These are phyloP conservation scores for Amoebophrya sp. DNA, from an alignment of 169 alveolate genomes.

Conservation along the genomic window DNA sequence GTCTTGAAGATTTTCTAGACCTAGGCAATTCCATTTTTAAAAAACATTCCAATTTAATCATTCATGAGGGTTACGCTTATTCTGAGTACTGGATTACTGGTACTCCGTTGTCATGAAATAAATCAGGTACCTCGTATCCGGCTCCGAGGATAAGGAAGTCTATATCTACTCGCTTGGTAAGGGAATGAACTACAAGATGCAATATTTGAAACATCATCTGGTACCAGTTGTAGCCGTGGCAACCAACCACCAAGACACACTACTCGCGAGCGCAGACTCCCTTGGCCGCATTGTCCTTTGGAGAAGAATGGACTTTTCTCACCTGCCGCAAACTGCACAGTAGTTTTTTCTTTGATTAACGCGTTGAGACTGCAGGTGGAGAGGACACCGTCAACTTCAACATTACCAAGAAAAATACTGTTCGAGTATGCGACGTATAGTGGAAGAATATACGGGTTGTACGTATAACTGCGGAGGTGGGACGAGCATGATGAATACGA, in stretches of 20 bases:
- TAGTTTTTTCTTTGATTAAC: too few species aligned
- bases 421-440: too few species aligned
- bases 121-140: conserved; percentile 49
- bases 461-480: too few species aligned
- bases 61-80: background rate
- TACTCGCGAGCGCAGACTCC: conserved; percentile 46
- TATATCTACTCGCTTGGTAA: conserved; percentile 38
- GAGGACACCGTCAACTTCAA: too few species aligned
- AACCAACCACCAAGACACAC: conserved; percentile 44
- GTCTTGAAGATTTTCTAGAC: background rate
- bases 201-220: conserved; percentile 42
- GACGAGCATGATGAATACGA: too few species aligned
- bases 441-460: too few species aligned
- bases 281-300: conserved; percentile 37
- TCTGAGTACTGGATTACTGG: background rate
- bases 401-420: too few species aligned
- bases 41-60: background rate
- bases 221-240: conserved; percentile 54
- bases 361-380: too few species aligned
- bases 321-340: too few species aligned
- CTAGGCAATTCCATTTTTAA: background rate
- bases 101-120: conserved; percentile 15
- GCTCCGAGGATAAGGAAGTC: conserved; percentile 52
- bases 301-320: conserved; percentile 42
- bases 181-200: conserved; percentile 43